Percentiles rank a stretch among this genome's conserved stretches.
Evolutionary conservation across 2,329 filamentous ascomycete species (phyloP).

Genomic region (Pseudohalonectria lignicola): DNA sequence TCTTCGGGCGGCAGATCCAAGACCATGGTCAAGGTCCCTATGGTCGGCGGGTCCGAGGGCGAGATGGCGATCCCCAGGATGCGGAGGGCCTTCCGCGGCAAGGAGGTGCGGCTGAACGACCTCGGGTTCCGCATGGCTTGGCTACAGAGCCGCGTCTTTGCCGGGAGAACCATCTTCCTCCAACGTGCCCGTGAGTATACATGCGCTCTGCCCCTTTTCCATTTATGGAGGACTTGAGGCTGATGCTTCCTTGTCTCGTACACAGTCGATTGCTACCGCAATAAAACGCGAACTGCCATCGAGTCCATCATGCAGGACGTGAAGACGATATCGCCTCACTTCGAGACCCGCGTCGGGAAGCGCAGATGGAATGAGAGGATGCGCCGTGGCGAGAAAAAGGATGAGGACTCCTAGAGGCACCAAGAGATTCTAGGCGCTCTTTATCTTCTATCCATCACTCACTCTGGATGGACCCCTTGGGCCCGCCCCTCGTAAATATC

Average conservation of each 20-base stretch:
- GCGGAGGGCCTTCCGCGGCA: conserved; percentile 56
- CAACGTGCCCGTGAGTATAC: conserved; percentile 74
- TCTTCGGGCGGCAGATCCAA: conserved; percentile 18
- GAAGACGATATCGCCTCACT: conserved; percentile 65
- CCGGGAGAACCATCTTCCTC: conserved; percentile 74
- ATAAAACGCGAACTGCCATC: conserved; percentile 78
- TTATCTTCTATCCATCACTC: too few species aligned
- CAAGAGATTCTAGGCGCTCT: too few species aligned
- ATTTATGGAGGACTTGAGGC: too few species aligned
- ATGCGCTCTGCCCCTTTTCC: not conserved
- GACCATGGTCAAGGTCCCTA: conserved; percentile 48
- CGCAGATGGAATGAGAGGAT: conserved; percentile 56
- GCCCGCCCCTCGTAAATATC: too few species aligned
- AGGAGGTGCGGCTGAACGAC: conserved; percentile 87
- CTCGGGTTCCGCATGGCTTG: conserved; percentile 92
- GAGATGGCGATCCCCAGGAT: conserved; percentile 68
- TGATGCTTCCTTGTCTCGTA: too few species aligned
- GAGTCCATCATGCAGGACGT: conserved; percentile 69
- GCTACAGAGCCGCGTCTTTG: conserved; percentile 88
- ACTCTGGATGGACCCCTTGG: too few species aligned
- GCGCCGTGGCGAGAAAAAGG: conserved; percentile 23
- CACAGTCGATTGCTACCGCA: conserved; percentile 91
- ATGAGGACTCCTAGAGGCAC: conserved; percentile 9
- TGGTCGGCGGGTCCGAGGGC: conserved; percentile 55
- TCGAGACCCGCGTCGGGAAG: conserved; percentile 82